Base-by-base conservation (phyloP, 768 basidiomycete genomes). In the Boletus insuetus region DNA sequence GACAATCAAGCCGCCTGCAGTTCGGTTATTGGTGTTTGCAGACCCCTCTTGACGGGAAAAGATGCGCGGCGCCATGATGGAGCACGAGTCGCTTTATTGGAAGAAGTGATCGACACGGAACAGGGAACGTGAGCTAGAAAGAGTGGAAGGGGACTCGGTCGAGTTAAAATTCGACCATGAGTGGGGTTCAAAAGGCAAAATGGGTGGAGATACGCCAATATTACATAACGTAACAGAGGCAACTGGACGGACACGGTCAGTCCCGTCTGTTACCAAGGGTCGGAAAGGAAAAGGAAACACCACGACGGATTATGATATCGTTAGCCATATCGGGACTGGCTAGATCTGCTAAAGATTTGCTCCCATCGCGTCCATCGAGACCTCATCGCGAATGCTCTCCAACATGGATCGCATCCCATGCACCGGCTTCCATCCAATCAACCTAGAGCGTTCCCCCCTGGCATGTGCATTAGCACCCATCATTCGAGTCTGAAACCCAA, bases 1-100 rank as follows among this genome's bases (percentile, higher is more conserved):
- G 0, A 42, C 64, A 12, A 58, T 45, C 5, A 75, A 70, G 61
- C 86, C 77, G 7, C 81, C 85, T 50, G 70, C 79, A 46, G 85
- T 77, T 60, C 77, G 74, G 20, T 75, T 65, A 6, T 77, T 68
- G 43, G 55, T 59, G 8, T 9, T 34, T 26, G 47, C 7, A 6
- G 17, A 22, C 11, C 3, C 16, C 19, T 8, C 14, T 40, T 31
- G 24, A 26, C 66, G 69, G 19, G 55, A 17, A 53, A 50, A 42
- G 49, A 58, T 20, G 24, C 32, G 39, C 16, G 65, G 53, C 7
- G 68, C 62, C 61, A 70, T 71, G 19, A n/a, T 32, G 34, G 39
- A 46, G 52, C n/a, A 19, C 19, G 19, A 17, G 22, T 45, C 34
- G 41, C 16, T 19, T 43, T 53, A 31, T 38, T 7, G 26, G 31